Conservation (phyloP, 306 rosid genomes). For the Trifolium repens region DNA sequence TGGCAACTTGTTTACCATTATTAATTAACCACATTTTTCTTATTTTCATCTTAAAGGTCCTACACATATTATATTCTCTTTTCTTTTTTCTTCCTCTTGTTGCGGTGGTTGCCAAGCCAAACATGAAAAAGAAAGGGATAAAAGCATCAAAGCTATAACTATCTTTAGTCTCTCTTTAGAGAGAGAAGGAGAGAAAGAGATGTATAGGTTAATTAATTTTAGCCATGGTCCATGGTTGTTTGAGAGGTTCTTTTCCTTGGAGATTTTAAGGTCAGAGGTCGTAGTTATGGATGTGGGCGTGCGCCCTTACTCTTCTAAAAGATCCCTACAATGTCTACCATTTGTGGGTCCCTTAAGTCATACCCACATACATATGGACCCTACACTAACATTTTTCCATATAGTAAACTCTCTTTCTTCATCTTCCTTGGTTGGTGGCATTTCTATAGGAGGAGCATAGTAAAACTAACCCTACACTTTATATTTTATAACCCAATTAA, state of each 20-base stretch:
- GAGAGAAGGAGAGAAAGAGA: not conserved
- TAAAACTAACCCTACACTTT: slow-evolving; percentile 42
- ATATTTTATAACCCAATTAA: not conserved
- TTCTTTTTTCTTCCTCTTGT: slow-evolving; percentile 46
- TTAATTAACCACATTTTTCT: slow-evolving; percentile 46
- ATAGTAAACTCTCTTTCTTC: slow-evolving; percentile 41
- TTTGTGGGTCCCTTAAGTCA: slow-evolving; percentile 54
- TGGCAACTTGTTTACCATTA: slow-evolving; percentile 31
- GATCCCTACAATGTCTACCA: slow-evolving; percentile 33
- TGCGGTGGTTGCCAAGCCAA: slow-evolving; percentile 69
- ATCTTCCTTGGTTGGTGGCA: slow-evolving; percentile 59
- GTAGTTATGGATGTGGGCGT: slow-evolving; percentile 76
- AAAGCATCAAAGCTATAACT: slow-evolving; percentile 42
- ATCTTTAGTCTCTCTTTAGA: not conserved
- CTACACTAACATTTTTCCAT: slow-evolving; percentile 43
- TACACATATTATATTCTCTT: slow-evolving; percentile 27
- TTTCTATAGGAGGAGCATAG: slow-evolving; percentile 43
- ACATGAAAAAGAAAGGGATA: slow-evolving; percentile 50
- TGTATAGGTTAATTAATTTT: slow-evolving; percentile 35
- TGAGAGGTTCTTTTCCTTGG: slow-evolving; percentile 62
- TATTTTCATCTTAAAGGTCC: slow-evolving; percentile 48
- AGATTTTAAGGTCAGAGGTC: slow-evolving; percentile 85
- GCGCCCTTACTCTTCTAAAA: slow-evolving; percentile 55
- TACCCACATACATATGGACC: slow-evolving; percentile 53
- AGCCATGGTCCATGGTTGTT: slow-evolving; percentile 65